phyloP scores from a whole-genome alignment of 1,284 basidiomycete genomes.

The Dichomitus squalens region DNA sequence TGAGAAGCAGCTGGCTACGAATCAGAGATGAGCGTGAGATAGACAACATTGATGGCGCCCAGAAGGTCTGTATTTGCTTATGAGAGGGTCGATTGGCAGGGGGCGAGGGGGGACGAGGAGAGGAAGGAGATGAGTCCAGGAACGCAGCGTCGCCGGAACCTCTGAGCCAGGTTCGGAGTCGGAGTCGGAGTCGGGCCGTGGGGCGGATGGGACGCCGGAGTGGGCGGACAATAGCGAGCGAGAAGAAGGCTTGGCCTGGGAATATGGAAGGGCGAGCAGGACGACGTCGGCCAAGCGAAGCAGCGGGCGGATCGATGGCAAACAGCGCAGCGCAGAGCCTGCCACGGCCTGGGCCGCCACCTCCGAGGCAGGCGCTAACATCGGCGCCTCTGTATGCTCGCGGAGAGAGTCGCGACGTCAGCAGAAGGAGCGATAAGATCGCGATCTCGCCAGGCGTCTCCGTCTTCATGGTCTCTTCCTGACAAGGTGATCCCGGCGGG shows the following conservation, averaged over 20 bases:
- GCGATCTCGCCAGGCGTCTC: conserved; percentile 7
- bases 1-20: too few relatives aligned
- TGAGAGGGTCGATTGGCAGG: too few relatives aligned
- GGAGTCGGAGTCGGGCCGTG: not conserved
- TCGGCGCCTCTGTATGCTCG: not conserved
- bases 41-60: too few relatives aligned
- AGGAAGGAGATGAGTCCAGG: too few relatives aligned
- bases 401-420: conserved; percentile 3
- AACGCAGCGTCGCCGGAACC: too few relatives aligned
- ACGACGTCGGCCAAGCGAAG: not conserved
- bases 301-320: not conserved
- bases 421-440: conserved; percentile 18
- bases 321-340: too few relatives aligned
- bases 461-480: conserved; percentile 12
- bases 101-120: too few relatives aligned
- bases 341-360: too few relatives aligned
- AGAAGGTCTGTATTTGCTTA: too few relatives aligned
- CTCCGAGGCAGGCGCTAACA: not conserved
- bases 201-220: not conserved
- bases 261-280: not conserved
- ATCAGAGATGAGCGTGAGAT: too few relatives aligned
- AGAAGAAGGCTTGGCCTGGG: not conserved
- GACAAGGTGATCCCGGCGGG: conserved; percentile 27
- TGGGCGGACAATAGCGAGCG: not conserved
- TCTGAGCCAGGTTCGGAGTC: too few relatives aligned